A percentile compares a stretch with the other conserved stretches of the same genome.
These are phyloP conservation scores for Mrakia frigida DNA, from an alignment of 768 basidiomycete species.

Conservation along the genomic window DNA sequence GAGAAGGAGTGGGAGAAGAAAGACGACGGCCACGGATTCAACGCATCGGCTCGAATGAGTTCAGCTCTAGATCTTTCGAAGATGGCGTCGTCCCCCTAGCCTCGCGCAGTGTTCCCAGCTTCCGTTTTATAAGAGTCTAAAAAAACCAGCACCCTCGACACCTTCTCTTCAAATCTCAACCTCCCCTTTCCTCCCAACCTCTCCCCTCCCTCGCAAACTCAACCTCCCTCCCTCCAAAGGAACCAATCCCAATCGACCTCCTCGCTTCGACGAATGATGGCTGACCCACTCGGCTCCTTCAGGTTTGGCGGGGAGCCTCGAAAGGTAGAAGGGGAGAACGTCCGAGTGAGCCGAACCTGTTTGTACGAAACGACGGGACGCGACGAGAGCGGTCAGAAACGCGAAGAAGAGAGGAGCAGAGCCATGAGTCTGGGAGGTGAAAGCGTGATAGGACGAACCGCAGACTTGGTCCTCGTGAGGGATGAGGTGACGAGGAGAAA, in stretches of 20 bases:
- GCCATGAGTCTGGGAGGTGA: background rate
- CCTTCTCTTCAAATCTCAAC: slow-evolving; percentile 37
- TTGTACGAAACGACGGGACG: background rate
- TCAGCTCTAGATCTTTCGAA: too few species aligned
- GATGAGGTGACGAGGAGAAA: background rate
- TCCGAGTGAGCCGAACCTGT: slow-evolving; percentile 12
- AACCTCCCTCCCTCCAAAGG: background rate
- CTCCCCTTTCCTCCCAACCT: slow-evolving; percentile 14
- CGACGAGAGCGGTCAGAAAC: too few species aligned
- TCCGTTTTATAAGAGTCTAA: too few species aligned
- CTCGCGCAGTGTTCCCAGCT: too few species aligned
- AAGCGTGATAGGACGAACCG: background rate
- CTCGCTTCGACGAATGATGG: background rate
- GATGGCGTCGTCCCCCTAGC: too few species aligned
- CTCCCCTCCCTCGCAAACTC: slow-evolving; percentile 13
- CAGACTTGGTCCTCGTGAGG: slow-evolving; percentile 8
- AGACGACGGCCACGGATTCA: too few species aligned
- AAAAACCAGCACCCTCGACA: too few species aligned
- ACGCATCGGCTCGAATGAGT: too few species aligned
- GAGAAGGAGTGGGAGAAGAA: too few species aligned
- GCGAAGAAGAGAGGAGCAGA: too few species aligned
- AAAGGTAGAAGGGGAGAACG: background rate
- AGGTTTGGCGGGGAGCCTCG: background rate
- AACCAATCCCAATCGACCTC: slow-evolving; percentile 1
- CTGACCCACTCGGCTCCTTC: background rate